A percentile compares a stretch with the other conserved stretches of the same genome.
Evolutionary conservation across 1,139 yeast genomes (phyloP).

Genomic region (Diutina pseudorugosa): DNA sequence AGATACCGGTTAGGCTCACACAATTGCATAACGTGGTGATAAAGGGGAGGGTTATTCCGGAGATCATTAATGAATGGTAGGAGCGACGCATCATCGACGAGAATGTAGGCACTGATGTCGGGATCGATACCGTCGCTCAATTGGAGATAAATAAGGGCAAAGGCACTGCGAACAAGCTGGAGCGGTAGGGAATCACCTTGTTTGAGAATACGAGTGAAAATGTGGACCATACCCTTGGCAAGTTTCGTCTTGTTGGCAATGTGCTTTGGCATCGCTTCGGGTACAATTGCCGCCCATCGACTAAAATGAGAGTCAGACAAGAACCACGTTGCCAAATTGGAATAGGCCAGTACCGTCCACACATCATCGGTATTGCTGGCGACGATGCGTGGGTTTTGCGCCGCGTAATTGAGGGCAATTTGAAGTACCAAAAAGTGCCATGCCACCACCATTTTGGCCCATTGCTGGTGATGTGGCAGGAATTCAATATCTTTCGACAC

Average conservation of each 20-base stretch:
- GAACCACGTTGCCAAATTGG: background rate
- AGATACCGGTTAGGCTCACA: background rate
- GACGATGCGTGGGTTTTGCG: background rate
- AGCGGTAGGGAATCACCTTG: background rate
- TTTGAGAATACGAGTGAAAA: background rate
- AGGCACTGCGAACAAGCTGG: background rate
- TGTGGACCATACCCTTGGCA: background rate
- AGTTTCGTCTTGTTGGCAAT: background rate
- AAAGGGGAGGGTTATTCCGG: background rate
- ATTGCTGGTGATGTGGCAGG: background rate
- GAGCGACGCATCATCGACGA: background rate
- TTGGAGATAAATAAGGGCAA: background rate
- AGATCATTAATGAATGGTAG: background rate
- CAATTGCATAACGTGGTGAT: background rate
- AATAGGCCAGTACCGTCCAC: background rate
- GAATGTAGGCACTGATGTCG: background rate
- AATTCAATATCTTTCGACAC: background rate
- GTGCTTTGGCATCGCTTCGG: background rate
- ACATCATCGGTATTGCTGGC: background rate
- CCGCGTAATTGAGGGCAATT: background rate
- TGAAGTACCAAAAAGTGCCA: background rate
- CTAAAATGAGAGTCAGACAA: background rate
- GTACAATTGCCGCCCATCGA: background rate
- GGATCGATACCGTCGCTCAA: background rate
- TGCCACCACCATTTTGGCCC: slow-evolving; percentile 3